Evolutionary conservation across 371 early-diverging fungal species (phyloP), one percentile per base, ranked within the genome.

Genomic region (Mucor piriformis): DNA sequence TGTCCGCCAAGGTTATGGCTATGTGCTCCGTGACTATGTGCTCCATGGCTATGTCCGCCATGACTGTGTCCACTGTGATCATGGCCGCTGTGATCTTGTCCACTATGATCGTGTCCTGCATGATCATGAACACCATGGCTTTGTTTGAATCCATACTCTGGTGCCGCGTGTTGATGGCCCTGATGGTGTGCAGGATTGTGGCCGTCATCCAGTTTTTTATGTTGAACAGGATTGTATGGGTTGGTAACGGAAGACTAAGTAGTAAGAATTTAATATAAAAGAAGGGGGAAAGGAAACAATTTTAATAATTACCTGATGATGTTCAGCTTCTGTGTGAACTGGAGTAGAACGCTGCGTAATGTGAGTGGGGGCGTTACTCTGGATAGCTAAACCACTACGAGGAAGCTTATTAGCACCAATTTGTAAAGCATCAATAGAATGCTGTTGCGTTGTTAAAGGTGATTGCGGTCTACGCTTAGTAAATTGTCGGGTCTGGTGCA

Each of bases 401-500:
- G 50, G 21, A 11, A 38, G 52, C 18, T 63, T 61, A 6, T 48
- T 53, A 2, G 10, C 48, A 20, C 54, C 53, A 12, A 67, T 27
- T 49, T 57, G 35, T 1, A 62, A 21, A 13, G 50, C 58, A 24
- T 58, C 67, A n/a, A 58, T 27, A 44, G 44, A 38, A 18, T 50
- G 54, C 34, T 46, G 47, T n/a, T 53, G 54, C 5, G 35, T 47
- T 2, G 52, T 21, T 23, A 50, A 37, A 27, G 67, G 63, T 13
- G 58, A 63, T 33, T 51, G 63, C 21, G 63, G 63, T 21, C 63
- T 57, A 34, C 63, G 43, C 23, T 67, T 62, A 11, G 63, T 58
- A 13, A 67, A 63, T 24, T 67, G 63, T 54, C 67, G 53, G 8
- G 67, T 67, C 48, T 63, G 64, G 32, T 63, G 54, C 64, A 63